Percentiles rank a stretch among this genome's conserved stretches.
phyloP scores from a whole-genome alignment of 495 filamentous ascomycete genomes.

The Penicillium nucicola region DNA sequence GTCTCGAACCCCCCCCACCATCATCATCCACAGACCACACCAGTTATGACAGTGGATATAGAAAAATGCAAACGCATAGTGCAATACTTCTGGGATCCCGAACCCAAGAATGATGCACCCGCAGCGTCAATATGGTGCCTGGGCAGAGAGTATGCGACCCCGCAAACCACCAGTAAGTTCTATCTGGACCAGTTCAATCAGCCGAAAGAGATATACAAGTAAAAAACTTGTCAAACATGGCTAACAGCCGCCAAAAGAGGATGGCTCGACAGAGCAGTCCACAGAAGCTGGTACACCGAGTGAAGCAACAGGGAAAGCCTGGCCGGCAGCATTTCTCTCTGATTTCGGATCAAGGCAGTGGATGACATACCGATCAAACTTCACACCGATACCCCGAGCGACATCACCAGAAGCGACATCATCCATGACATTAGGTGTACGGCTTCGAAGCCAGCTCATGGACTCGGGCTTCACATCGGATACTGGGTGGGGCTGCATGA shows the following conservation, averaged over 20 bases:
- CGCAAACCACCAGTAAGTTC: conserved; percentile 11
- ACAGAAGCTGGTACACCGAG: conserved; percentile 16
- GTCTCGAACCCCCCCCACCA: background rate
- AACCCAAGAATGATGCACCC: conserved; percentile 75
- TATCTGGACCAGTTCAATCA: background rate
- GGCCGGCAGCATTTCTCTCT: conserved; percentile 82
- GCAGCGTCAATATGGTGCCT: conserved; percentile 83
- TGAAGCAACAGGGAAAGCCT: conserved; percentile 49
- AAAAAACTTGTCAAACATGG: background rate
- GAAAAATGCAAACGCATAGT: conserved; percentile 76
- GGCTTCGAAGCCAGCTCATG: conserved; percentile 74
- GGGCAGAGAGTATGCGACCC: conserved; percentile 64
- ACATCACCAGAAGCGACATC: conserved; percentile 64
- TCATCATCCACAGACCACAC: background rate
- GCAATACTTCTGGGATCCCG: conserved; percentile 93
- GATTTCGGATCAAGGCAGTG: conserved; percentile 94
- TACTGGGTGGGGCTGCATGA: conserved; percentile 99
- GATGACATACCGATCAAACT: conserved; percentile 94
- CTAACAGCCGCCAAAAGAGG: conserved; percentile 5
- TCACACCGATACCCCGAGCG: conserved; percentile 76
- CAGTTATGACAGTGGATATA: conserved; percentile 59
- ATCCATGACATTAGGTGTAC: conserved; percentile 82
- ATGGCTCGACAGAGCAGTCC: background rate
- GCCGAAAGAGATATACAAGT: no score
- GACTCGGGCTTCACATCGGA: conserved; percentile 91